Base-by-base conservation (phyloP, 768 basidiomycete genomes). In the Pleurotus sapidus region DNA sequence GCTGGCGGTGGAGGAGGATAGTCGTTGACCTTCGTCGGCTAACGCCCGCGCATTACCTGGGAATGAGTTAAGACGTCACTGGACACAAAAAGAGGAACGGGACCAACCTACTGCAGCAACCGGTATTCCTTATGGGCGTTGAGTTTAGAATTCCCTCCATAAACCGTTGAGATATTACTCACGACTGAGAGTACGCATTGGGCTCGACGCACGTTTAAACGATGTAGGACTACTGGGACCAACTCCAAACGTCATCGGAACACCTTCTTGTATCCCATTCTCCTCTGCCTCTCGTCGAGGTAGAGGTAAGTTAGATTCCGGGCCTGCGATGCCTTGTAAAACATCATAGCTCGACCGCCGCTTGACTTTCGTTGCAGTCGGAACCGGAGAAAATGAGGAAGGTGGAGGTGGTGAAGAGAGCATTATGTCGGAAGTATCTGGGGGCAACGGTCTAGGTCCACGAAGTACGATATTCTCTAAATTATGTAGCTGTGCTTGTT, bases 21-120 rank as follows among this genome's bases (percentile, higher is more conserved):
- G n/a, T 38, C 70, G 67, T 64, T 75, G 72, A 37, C 84, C 84
- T 60, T 92, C 90, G 49, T 93, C 91, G 27, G 92, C 88, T 62
- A 94, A 75, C 24, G 87, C 87, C 46, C 90, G 86, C 42, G 91
- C 92, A 74, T 93, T 91, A 47, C 91, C 91, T 93, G 70, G 57
- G 58, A 63, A 43, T 50, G 58, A 65, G 55, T 53, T 58, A 63
- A 60, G 56, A 62, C 60, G 59, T 56, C 59, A 57, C 57, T 55
- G 56, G 50, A 58, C 48, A 55, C 58, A 55, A 54, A 38, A 24
- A 60, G 47, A 56, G 45, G 5, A 49, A 27, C 49, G 48, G 56
- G 40, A 81, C 87, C 69, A 63, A 89, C 89, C 89, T 67, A 91
- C 90, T 60, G 89, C 80, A 58, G 89, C 77, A 23, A 91, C 82